These are phyloP conservation scores for Phaeosphaeriaceae sp. DNA, from an alignment of 2,329 filamentous ascomycete genomes.

Conservation along the genomic window DNA sequence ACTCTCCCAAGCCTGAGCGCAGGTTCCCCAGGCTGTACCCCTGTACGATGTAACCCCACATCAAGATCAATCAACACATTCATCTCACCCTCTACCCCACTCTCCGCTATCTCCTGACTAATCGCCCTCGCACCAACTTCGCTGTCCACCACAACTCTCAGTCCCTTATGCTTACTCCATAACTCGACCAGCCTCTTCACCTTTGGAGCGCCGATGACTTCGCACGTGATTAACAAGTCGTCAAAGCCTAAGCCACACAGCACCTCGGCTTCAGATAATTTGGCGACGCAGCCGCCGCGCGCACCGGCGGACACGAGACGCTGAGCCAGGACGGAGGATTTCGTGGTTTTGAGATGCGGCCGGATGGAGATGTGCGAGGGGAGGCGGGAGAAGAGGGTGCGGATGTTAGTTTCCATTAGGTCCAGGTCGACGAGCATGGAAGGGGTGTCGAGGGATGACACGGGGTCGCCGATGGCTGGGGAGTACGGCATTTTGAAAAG, in stretches of 20 bases:
- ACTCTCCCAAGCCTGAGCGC: constrained; percentile 51
- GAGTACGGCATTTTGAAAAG: constrained; percentile 40
- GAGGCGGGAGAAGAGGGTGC: constrained; percentile 55
- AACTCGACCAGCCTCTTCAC: constrained; percentile 57
- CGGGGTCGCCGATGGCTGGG: constrained; percentile 53
- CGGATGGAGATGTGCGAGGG: constrained; percentile 57
- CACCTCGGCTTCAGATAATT: constrained; percentile 55
- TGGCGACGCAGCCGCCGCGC: constrained; percentile 62
- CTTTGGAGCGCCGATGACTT: constrained; percentile 58
- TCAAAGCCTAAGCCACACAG: constrained; percentile 55
- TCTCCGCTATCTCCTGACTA: constrained; percentile 50
- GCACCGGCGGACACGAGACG: constrained; percentile 57
- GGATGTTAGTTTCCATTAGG: constrained; percentile 61
- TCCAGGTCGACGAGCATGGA: constrained; percentile 65
- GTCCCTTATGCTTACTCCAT: constrained; percentile 45
- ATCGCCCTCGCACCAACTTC: constrained; percentile 56
- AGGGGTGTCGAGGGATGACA: constrained; percentile 61
- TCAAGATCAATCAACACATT: constrained; percentile 58
- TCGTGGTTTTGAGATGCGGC: constrained; percentile 64
- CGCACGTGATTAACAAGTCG: constrained; percentile 62
- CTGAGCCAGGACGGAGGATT: constrained; percentile 56
- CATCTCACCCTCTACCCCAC: constrained; percentile 50
- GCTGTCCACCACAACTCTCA: constrained; percentile 61
- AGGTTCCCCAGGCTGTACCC: constrained; percentile 53
- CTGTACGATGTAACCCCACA: constrained; percentile 60